Evolutionary conservation across 1,284 basidiomycete genomes (phyloP).

Genomic region (Ustilago esculenta): DNA sequence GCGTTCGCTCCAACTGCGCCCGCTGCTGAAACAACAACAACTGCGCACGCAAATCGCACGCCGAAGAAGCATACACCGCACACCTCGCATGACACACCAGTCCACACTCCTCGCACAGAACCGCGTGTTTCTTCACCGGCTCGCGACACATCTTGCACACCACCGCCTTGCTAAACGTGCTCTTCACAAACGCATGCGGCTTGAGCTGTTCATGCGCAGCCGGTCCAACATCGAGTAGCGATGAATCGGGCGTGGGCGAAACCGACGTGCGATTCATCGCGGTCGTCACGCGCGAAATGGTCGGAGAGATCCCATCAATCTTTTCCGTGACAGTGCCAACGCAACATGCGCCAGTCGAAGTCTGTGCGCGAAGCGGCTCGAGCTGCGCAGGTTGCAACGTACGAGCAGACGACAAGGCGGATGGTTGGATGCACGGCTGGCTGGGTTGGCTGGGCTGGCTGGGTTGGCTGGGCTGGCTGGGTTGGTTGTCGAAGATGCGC

Average conservation of each 20-base stretch:
- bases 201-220: constrained; percentile 39
- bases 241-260: constrained; percentile 31
- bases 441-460: constrained; percentile 45
- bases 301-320: constrained; percentile 15
- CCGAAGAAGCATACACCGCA: constrained; percentile 76
- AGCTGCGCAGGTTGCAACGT: constrained; percentile 32
- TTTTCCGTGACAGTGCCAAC: constrained; percentile 17
- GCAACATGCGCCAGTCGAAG: constrained; percentile 30
- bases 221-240: constrained; percentile 45
- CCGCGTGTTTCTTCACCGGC: constrained; percentile 83
- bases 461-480: no score
- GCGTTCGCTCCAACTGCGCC: constrained; percentile 43
- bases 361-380: constrained; percentile 30
- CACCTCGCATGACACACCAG: constrained; percentile 87
- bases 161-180: constrained; percentile 90
- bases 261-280: constrained; percentile 13
- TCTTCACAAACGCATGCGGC: constrained; percentile 84
- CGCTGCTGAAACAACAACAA: constrained; percentile 56
- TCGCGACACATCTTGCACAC: constrained; percentile 83
- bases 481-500: constrained; percentile 38
- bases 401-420: constrained; percentile 41
- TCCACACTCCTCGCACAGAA: constrained; percentile 87
- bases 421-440: constrained; percentile 44
- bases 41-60: constrained; percentile 82
- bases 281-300: constrained; percentile 8